Percentiles rank a stretch among this genome's conserved stretches.
Evolutionary conservation across 2,329 filamentous ascomycete genomes (phyloP).

Genomic region (Gnomoniopsis smithogilvyi): DNA sequence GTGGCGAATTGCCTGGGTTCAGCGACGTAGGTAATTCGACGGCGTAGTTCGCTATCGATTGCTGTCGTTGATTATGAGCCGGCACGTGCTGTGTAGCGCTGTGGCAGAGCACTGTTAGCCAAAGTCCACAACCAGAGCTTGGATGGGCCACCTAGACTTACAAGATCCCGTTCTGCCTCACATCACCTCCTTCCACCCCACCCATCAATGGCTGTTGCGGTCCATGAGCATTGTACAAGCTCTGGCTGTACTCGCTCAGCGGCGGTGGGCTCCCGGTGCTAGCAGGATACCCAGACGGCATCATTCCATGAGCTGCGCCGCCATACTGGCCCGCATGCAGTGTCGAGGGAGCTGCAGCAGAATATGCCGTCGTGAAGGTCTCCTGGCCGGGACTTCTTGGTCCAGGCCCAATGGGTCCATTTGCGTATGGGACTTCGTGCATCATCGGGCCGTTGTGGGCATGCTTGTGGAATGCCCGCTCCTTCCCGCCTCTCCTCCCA

Average conservation of each 20-base stretch:
- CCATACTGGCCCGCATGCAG: constrained; percentile 11
- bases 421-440: constrained; percentile 25
- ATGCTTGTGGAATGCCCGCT: constrained; percentile 31
- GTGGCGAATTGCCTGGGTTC: constrained; percentile 29
- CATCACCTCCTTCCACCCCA: constrained; percentile 3
- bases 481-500: constrained; percentile 37
- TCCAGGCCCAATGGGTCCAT: background rate
- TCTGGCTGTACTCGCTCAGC: constrained; percentile 17
- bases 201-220: constrained; percentile 3
- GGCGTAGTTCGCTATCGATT: background rate
- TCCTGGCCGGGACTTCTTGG: constrained; percentile 33
- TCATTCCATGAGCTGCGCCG: constrained; percentile 12
- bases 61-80: constrained; percentile 10
- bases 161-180: constrained; percentile 24
- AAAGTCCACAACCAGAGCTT: constrained; percentile 1
- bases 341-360: constrained; percentile 20
- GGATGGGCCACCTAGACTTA: constrained; percentile 20
- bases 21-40: constrained; percentile 33
- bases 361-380: constrained; percentile 25
- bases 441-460: constrained; percentile 25
- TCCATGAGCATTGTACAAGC: constrained; percentile 7
- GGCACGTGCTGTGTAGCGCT: constrained; percentile 16
- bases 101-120: constrained; percentile 11
- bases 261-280: constrained; percentile 19
- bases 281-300: constrained; percentile 2